These are phyloP conservation scores for Stephania japonica DNA, from an alignment of 164 flowering plant genomes.

Conservation along the genomic window DNA sequence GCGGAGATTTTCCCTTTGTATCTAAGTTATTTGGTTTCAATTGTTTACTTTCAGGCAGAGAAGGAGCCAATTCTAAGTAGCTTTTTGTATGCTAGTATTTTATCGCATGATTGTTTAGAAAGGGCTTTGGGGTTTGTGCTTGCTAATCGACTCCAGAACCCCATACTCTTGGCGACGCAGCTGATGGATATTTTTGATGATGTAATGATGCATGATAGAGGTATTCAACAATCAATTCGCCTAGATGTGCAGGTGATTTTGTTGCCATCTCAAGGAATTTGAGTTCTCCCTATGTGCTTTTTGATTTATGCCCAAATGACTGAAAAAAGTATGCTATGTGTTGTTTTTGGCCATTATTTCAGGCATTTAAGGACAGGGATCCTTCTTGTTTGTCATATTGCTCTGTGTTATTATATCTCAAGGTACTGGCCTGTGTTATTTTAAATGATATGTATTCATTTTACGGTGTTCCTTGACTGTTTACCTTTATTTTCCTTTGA, in stretches of 20 bases:
- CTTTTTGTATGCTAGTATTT: constrained; percentile 74
- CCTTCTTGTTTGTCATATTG: constrained; percentile 81
- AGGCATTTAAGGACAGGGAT: constrained; percentile 90
- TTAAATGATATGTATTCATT: not conserved
- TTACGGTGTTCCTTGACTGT: not conserved
- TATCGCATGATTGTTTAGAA: constrained; percentile 75
- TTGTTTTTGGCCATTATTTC: constrained; percentile 9
- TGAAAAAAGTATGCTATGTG: not conserved
- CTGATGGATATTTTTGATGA: constrained; percentile 63
- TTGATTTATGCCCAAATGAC: not conserved
- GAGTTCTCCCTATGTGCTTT: constrained; percentile 10
- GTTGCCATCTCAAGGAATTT: constrained; percentile 10
- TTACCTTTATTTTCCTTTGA: not conserved
- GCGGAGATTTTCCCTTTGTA: too few species aligned
- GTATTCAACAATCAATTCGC: constrained; percentile 65
- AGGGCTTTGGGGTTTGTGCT: constrained; percentile 70
- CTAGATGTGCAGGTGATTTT: constrained; percentile 64
- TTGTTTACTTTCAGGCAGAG: constrained; percentile 54
- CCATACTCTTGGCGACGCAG: constrained; percentile 69
- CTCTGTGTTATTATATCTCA: constrained; percentile 62
- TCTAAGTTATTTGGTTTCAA: too few species aligned
- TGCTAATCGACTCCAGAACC: constrained; percentile 74
- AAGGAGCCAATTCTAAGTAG: constrained; percentile 86
- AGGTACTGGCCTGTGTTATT: constrained; percentile 36
- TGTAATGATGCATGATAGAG: constrained; percentile 57